Evolutionary conservation across 805 yeast genomes (phyloP).

Genomic region (Wickerhamiella dianesei): DNA sequence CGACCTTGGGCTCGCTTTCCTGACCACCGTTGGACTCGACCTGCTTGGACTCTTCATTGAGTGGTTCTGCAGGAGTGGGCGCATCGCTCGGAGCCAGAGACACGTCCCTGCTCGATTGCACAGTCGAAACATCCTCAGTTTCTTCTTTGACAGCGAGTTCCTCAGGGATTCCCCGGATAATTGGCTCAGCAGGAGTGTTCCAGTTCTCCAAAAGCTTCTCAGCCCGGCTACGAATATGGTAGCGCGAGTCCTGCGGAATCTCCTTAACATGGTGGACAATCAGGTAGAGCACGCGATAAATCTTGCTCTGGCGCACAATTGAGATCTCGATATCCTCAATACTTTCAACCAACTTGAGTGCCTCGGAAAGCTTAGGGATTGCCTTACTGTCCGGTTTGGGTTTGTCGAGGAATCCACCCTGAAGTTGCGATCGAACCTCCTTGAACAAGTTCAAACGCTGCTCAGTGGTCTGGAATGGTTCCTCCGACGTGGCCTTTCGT

Average conservation of each 20-base stretch:
- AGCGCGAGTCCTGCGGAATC: constrained; percentile 2
- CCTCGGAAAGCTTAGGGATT: constrained; percentile 5
- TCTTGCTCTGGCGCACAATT: constrained; percentile 16
- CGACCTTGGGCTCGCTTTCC: not conserved
- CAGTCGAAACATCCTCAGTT: constrained; percentile 8
- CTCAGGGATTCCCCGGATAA: constrained; percentile 20
- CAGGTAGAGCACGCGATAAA: constrained; percentile 11
- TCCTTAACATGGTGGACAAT: constrained; percentile 1
- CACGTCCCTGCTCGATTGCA: not conserved
- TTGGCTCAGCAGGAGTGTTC: constrained; percentile 17
- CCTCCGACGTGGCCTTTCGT: not conserved
- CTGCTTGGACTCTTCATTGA: not conserved
- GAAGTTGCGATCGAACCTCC: constrained; percentile 10
- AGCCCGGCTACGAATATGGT: constrained; percentile 3
- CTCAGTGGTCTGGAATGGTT: not conserved
- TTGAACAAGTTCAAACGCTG: constrained; percentile 8
- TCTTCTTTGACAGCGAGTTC: constrained; percentile 13
- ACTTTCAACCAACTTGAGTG: constrained; percentile 9
- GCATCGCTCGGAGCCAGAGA: not conserved
- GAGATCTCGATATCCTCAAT: constrained; percentile 16
- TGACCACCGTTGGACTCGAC: not conserved
- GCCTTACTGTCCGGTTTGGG: constrained; percentile 7
- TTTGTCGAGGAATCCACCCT: constrained; percentile 11
- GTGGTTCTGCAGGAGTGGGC: not conserved
- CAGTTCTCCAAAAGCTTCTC: constrained; percentile 8